A percentile compares a stretch with the other conserved stretches of the same genome.
Conservation (phyloP, 352 stramenopile genomes). For the Phytophthora chlamydospora region DNA sequence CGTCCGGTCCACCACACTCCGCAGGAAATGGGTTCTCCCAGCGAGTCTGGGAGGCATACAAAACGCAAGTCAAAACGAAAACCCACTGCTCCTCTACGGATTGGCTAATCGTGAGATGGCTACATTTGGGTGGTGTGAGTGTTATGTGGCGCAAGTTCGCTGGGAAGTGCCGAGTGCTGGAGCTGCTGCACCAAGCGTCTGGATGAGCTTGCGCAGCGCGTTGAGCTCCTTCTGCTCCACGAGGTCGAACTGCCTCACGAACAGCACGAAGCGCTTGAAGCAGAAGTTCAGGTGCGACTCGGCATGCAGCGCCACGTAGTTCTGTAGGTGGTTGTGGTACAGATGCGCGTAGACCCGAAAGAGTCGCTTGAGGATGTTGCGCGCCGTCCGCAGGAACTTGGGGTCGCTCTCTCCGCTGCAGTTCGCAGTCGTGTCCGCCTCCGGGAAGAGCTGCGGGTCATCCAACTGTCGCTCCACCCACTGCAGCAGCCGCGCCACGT, state of each 20-base stretch:
- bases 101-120: conserved; percentile 41
- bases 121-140: conserved; percentile 27
- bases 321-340: conserved; percentile 95
- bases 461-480: conserved; percentile 91
- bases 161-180: too few species aligned
- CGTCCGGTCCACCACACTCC: conserved; percentile 27
- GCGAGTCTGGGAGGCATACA: conserved; percentile 21
- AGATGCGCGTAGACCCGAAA: conserved; percentile 98
- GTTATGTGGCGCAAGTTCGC: conserved; percentile 15
- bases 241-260: conserved; percentile 93
- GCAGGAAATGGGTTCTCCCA: conserved; percentile 24
- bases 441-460: conserved; percentile 67
- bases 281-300: conserved; percentile 96
- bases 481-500: conserved; percentile 84
- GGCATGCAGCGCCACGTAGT: conserved; percentile 91
- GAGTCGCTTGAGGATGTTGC: conserved; percentile 94
- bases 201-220: conserved; percentile 93
- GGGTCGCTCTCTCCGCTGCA: conserved; percentile 15
- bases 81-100: conserved; percentile 26
- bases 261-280: conserved; percentile 98
- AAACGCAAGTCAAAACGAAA: conserved; percentile 19
- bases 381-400: conserved; percentile 60
- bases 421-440: conserved; percentile 15
- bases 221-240: conserved; percentile 95
- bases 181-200: conserved; percentile 34